Evolutionary conservation across 495 filamentous ascomycete genomes (phyloP).

Genomic region (Tuber indicum): DNA sequence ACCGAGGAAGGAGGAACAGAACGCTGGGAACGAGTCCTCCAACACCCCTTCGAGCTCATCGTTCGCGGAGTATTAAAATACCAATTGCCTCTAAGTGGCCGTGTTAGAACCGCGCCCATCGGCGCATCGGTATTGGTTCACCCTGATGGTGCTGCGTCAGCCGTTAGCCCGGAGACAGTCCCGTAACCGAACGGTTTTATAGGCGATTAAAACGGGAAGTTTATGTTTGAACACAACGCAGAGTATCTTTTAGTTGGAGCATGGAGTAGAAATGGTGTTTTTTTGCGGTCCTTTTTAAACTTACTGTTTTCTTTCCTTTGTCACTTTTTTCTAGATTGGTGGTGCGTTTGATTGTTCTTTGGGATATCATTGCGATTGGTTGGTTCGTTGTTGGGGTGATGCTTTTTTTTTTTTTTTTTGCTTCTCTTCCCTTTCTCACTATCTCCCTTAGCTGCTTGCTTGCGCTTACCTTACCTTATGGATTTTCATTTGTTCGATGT

Average conservation of each 20-base stretch:
- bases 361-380: constrained; percentile 7
- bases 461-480: neutral
- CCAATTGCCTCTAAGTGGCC: constrained; percentile 71
- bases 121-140: constrained; percentile 36
- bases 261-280: constrained; percentile 3
- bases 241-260: constrained; percentile 4
- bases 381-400: constrained; percentile 31
- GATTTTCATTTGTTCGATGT: neutral
- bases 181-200: constrained; percentile 15
- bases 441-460: constrained; percentile 4
- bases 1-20: constrained; percentile 79
- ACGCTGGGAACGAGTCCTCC: constrained; percentile 83
- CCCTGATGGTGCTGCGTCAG: constrained; percentile 31
- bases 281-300: neutral
- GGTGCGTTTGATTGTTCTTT: neutral
- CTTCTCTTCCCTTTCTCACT: constrained; percentile 11
- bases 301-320: constrained; percentile 13
- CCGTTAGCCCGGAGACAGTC: constrained; percentile 11
- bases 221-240: constrained; percentile 8
- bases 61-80: constrained; percentile 86
- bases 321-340: constrained; percentile 18
- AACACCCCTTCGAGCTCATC: constrained; percentile 87
- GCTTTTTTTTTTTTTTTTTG: constrained; percentile 25
- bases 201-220: constrained; percentile 18
- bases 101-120: constrained; percentile 48